Conservation (phyloP, 2,329 filamentous ascomycete species). For the Botrytis squamosa region DNA sequence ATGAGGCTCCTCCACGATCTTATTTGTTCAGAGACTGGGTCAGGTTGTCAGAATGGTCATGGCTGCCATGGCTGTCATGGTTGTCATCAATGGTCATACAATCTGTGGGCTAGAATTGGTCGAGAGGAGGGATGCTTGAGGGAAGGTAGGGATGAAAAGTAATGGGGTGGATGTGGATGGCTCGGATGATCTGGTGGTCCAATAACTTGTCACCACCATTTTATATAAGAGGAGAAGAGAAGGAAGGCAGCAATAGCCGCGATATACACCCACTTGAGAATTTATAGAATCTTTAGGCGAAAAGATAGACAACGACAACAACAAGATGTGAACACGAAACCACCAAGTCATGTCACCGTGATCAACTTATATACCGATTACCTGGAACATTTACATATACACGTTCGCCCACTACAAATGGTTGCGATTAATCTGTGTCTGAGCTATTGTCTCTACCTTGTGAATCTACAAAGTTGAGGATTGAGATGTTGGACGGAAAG, state of each 20-base stretch:
- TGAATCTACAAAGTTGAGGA: neutral
- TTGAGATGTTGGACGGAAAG: neutral
- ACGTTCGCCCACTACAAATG: neutral
- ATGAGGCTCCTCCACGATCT: neutral
- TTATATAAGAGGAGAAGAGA: neutral
- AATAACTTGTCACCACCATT: neutral
- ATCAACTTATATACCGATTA: neutral
- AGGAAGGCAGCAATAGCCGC: constrained; percentile 2
- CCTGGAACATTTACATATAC: neutral
- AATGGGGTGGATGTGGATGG: neutral
- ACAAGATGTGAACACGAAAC: neutral
- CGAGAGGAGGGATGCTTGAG: neutral
- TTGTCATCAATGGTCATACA: neutral
- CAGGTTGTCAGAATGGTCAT: neutral
- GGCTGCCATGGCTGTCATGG: neutral
- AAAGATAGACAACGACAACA: neutral
- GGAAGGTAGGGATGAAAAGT: neutral
- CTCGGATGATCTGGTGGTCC: neutral
- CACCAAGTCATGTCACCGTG: neutral
- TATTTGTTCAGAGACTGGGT: neutral
- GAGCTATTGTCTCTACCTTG: neutral
- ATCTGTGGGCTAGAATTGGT: neutral
- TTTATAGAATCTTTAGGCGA: neutral
- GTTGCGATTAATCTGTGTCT: neutral
- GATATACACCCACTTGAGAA: neutral